These are phyloP conservation scores for Deinandra increscens DNA, from an alignment of 129 eudicot genomes.

Conservation along the genomic window DNA sequence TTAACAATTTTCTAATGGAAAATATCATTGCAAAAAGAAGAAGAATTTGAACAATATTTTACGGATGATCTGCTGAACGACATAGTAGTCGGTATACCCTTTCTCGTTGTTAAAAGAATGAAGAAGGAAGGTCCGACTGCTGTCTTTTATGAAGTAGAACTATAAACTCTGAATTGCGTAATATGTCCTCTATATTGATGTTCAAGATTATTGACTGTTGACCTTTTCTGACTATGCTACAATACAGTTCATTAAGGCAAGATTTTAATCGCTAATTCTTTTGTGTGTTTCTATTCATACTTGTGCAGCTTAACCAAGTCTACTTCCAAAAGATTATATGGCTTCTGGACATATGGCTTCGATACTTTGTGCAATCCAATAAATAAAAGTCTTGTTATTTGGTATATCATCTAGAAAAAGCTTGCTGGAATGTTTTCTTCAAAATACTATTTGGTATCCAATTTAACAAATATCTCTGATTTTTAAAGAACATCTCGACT, in stretches of 20 bases:
- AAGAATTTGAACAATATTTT: too few species aligned
- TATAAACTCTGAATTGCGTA: not conserved
- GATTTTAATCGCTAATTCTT: not conserved
- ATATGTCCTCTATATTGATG: not conserved
- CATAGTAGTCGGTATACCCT: not conserved
- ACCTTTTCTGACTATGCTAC: not conserved
- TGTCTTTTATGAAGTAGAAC: too few species aligned
- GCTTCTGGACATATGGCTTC: not conserved
- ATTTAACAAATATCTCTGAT: too few species aligned
- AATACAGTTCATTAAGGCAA: not conserved
- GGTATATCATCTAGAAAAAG: too few species aligned
- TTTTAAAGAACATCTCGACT: too few species aligned
- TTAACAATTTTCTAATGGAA: not conserved
- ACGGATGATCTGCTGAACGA: not conserved
- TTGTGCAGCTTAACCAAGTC: not conserved
- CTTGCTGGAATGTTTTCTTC: too few species aligned
- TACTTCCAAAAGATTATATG: not conserved
- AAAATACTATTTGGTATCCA: too few species aligned
- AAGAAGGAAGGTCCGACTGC: not conserved
- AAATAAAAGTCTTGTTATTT: not conserved
- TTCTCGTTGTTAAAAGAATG: not conserved
- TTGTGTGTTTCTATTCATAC: not conserved
- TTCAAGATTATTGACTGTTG: not conserved
- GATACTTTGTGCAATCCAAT: not conserved
- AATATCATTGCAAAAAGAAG: not conserved